Conservation (phyloP, 78 protist species). For the Chrysochromulina tobinii region DNA sequence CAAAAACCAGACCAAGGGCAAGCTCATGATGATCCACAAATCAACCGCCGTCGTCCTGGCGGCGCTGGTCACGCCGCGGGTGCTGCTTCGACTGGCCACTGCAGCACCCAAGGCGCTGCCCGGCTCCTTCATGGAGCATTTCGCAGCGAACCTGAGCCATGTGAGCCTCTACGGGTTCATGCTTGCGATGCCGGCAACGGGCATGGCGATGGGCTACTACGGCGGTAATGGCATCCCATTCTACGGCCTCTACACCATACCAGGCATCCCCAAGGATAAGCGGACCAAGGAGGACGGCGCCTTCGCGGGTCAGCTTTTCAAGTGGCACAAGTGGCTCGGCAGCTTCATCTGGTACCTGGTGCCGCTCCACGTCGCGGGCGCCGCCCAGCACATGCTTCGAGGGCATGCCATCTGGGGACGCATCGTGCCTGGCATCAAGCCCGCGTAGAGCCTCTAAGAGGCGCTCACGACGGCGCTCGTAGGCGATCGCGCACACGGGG, state of each 20-base stretch:
- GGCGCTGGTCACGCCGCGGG: not conserved
- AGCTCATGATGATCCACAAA: not conserved
- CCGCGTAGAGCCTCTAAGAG: too few relatives aligned
- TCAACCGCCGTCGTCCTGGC: not conserved
- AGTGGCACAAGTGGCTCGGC: not conserved
- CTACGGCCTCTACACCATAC: not conserved
- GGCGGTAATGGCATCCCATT: constrained; percentile 23
- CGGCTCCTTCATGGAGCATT: not conserved
- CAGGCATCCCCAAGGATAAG: not conserved
- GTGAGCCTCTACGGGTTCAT: not conserved
- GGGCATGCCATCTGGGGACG: too few relatives aligned
- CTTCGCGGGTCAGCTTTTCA: not conserved
- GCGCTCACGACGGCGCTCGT: too few relatives aligned
- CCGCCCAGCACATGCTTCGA: not conserved
- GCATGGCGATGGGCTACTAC: constrained; percentile 9
- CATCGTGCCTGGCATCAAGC: too few relatives aligned
- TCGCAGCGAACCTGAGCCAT: not conserved
- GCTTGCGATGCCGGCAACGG: not conserved
- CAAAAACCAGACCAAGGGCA: not conserved
- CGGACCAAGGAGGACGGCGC: not conserved
- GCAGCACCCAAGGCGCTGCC: not conserved
- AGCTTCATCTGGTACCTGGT: not conserved
- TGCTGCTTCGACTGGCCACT: not conserved
- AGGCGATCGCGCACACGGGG: too few relatives aligned
- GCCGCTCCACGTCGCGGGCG: not conserved